Conservation (phyloP, 495 filamentous ascomycete species). For the Penicillium flavigenum region DNA sequence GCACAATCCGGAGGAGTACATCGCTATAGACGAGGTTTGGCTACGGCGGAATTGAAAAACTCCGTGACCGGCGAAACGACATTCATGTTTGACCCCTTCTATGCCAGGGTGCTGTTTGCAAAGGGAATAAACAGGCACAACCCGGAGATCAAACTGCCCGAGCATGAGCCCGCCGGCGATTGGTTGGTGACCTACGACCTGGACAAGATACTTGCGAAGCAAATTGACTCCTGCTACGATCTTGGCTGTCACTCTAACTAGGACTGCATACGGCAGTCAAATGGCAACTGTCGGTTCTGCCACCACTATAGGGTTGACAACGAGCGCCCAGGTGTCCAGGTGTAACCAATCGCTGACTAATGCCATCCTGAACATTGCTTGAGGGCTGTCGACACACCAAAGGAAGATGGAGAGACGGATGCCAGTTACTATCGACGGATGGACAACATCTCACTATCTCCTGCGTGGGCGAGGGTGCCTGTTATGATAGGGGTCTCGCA, state of each 20-base stretch:
- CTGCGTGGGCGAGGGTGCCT: too few relatives aligned
- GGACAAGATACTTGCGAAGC: neutral
- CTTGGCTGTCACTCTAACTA: neutral
- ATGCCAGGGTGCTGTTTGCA: slow-evolving; percentile 20
- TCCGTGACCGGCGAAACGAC: slow-evolving; percentile 15
- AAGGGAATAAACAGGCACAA: slow-evolving; percentile 18
- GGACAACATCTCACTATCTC: too few relatives aligned
- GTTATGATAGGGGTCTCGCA: too few relatives aligned
- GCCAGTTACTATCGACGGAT: too few relatives aligned
- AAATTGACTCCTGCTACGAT: neutral
- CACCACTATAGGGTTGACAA: too few relatives aligned
- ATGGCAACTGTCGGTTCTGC: too few relatives aligned
- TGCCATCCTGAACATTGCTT: too few relatives aligned
- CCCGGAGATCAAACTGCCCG: slow-evolving; percentile 17
- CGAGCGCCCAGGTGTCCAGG: too few relatives aligned
- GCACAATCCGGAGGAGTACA: slow-evolving; percentile 11
- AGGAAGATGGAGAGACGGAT: too few relatives aligned
- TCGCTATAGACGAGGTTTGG: slow-evolving; percentile 19
- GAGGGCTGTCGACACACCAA: too few relatives aligned
- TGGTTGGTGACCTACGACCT: slow-evolving; percentile 20
- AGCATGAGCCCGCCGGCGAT: slow-evolving; percentile 19
- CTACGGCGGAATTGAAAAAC: slow-evolving; percentile 17
- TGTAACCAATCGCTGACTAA: too few relatives aligned
- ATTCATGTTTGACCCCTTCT: slow-evolving; percentile 19
- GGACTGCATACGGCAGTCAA: neutral